A percentile compares a stretch with the other conserved stretches of the same genome.
Evolutionary conservation across 2,329 filamentous ascomycete genomes (phyloP).

Genomic region (Talaromyces rugulosus): DNA sequence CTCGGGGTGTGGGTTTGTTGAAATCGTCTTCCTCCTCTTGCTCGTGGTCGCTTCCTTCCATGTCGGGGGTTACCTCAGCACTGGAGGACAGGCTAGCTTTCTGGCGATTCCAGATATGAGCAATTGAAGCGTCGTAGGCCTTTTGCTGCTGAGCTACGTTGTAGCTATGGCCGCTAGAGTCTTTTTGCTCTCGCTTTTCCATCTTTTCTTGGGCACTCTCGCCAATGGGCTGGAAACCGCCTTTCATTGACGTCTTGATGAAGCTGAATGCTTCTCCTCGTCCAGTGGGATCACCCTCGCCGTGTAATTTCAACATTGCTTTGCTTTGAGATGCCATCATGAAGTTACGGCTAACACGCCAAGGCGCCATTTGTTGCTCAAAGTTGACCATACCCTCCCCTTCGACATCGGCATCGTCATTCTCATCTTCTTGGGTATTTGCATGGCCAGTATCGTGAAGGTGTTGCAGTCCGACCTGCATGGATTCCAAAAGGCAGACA

Average conservation of each 20-base stretch:
- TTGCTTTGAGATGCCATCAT: conserved; percentile 90
- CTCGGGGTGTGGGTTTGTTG: conserved; percentile 58
- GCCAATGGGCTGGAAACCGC: conserved; percentile 85
- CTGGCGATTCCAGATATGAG: conserved; percentile 88
- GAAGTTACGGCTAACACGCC: conserved; percentile 96
- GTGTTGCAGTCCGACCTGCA: conserved; percentile 92
- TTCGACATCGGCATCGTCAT: conserved; percentile 55
- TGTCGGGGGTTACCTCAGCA: conserved; percentile 66
- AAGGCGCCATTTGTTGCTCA: conserved; percentile 86
- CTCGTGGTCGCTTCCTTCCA: conserved; percentile 50
- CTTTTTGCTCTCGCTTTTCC: conserved; percentile 67
- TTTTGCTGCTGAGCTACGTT: conserved; percentile 93
- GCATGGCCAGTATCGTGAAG: conserved; percentile 88
- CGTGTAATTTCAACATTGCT: conserved; percentile 92
- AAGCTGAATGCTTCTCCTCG: conserved; percentile 94
- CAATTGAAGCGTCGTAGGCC: conserved; percentile 87
- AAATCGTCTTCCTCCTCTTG: conserved; percentile 44
- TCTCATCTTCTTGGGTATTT: conserved; percentile 61
- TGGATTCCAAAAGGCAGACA: conserved; percentile 88
- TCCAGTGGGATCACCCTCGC: conserved; percentile 89
- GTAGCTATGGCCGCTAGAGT: conserved; percentile 84
- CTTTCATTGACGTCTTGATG: conserved; percentile 98
- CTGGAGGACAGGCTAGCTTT: conserved; percentile 70
- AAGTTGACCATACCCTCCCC: conserved; percentile 58
- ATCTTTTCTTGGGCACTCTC: conserved; percentile 85